phyloP scores from a whole-genome alignment of 345 rosid genomes.

The Hibiscus syriacus region DNA sequence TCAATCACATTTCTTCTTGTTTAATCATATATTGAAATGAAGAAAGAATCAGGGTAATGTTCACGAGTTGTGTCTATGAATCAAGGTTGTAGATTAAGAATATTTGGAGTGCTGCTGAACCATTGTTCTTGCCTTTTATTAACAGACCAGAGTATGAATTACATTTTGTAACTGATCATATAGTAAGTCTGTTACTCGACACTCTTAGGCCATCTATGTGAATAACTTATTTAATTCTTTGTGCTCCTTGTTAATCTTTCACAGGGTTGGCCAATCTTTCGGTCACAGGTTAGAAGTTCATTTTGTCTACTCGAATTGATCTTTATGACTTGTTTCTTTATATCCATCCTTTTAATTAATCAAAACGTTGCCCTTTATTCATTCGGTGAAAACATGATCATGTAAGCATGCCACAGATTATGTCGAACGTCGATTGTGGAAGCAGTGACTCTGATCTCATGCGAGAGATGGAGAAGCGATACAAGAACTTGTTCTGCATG shows the following conservation, averaged over 20 bases:
- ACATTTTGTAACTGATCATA: too few species aligned
- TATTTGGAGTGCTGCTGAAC: too few species aligned
- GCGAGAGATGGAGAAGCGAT: too few species aligned
- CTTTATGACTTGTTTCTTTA: too few species aligned
- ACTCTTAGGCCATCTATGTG: background rate
- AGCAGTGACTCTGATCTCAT: background rate
- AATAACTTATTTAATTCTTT: conserved; percentile 16
- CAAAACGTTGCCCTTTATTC: background rate
- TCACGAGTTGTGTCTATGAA: background rate
- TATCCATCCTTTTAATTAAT: too few species aligned
- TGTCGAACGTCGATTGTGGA: background rate
- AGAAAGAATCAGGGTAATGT: background rate
- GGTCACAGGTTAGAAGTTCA: conserved; percentile 55
- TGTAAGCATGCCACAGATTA: too few species aligned
- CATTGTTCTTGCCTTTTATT: conserved; percentile 5
- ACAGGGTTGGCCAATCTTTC: conserved; percentile 80
- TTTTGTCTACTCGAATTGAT: conserved; percentile 16
- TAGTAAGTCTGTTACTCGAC: background rate
- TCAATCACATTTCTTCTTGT: too few species aligned
- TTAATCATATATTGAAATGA: too few species aligned
- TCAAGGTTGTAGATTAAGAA: too few species aligned
- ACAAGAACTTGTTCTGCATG: conserved; percentile 3
- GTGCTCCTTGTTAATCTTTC: conserved; percentile 18
- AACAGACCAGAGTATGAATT: too few species aligned
- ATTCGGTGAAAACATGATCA: background rate